phyloP scores from a whole-genome alignment of 1,139 yeast species.

The Meyerozyma carpophila region DNA sequence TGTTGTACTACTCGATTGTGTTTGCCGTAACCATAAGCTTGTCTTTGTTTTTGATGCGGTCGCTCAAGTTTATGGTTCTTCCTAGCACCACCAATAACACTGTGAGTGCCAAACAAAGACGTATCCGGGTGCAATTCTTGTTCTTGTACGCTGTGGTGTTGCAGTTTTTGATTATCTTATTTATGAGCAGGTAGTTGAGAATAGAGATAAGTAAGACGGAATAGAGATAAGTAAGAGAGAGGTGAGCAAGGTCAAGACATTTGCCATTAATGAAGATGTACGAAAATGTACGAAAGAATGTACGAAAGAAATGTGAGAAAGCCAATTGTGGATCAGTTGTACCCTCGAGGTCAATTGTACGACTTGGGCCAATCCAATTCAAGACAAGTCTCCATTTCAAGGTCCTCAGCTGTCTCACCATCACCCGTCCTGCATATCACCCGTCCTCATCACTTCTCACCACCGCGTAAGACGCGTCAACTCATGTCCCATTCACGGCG shows the following conservation, averaged over 20 bases:
- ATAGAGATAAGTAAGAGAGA: not conserved
- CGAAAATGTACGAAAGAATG: too few relatives aligned
- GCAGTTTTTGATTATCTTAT: constrained; percentile 50
- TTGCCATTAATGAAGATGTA: too few relatives aligned
- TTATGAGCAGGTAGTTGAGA: constrained; percentile 5
- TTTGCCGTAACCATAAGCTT: constrained; percentile 43
- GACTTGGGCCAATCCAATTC: too few relatives aligned
- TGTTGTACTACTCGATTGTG: constrained; percentile 36
- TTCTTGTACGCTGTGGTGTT: constrained; percentile 81
- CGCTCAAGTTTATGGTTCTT: constrained; percentile 71
- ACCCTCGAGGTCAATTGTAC: too few relatives aligned
- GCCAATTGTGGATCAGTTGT: not conserved
- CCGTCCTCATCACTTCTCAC: not conserved
- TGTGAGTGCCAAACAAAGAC: constrained; percentile 62
- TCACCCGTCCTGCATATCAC: not conserved
- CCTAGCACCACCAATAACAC: constrained; percentile 52
- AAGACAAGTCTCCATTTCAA: not conserved
- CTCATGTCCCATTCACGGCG: not conserved
- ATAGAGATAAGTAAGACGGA: not conserved
- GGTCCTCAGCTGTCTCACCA: not conserved
- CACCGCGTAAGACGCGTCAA: not conserved
- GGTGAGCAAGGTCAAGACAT: too few relatives aligned
- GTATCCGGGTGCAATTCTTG: constrained; percentile 79
- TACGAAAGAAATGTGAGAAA: not conserved
- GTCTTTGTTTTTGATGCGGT: constrained; percentile 75